Evolutionary conservation across 345 rosid genomes (phyloP).

Genomic region (Pistacia atlantica): DNA sequence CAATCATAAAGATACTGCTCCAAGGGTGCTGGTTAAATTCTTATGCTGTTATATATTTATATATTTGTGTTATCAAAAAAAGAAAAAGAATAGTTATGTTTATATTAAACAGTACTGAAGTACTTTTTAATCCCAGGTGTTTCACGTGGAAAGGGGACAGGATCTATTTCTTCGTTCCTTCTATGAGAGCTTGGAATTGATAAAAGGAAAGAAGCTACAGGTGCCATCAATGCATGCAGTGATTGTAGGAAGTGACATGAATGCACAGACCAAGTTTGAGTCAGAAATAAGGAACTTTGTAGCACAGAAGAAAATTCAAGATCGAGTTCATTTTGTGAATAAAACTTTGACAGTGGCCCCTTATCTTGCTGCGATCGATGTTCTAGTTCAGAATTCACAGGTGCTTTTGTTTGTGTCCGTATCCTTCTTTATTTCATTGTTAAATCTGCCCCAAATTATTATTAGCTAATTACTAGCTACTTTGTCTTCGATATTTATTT

Average conservation of each 20-base stretch:
- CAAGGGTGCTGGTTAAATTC: not conserved
- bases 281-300: slow-evolving; percentile 71
- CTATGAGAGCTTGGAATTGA: slow-evolving; percentile 58
- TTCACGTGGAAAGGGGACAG: slow-evolving; percentile 89
- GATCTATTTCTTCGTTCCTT: slow-evolving; percentile 74
- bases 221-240: slow-evolving; percentile 81
- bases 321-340: slow-evolving; percentile 74
- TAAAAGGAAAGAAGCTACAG: slow-evolving; percentile 55
- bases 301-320: slow-evolving; percentile 57
- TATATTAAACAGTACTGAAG: slow-evolving; percentile 13
- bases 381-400: slow-evolving; percentile 90
- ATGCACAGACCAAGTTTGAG: slow-evolving; percentile 78
- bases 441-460: not conserved
- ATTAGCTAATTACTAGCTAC: not conserved
- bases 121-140: slow-evolving; percentile 54
- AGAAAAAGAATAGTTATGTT: too few species aligned
- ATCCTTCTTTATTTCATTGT: not conserved
- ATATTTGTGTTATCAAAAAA: too few species aligned
- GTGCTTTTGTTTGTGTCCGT: slow-evolving; percentile 20
- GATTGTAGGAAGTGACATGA: slow-evolving; percentile 85
- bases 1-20: not conserved
- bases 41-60: not conserved
- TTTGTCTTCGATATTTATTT: not conserved
- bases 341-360: slow-evolving; percentile 80
- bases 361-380: slow-evolving; percentile 77